Evolutionary conservation across 345 rosid genomes (phyloP).

Genomic region (Balakata baccata): DNA sequence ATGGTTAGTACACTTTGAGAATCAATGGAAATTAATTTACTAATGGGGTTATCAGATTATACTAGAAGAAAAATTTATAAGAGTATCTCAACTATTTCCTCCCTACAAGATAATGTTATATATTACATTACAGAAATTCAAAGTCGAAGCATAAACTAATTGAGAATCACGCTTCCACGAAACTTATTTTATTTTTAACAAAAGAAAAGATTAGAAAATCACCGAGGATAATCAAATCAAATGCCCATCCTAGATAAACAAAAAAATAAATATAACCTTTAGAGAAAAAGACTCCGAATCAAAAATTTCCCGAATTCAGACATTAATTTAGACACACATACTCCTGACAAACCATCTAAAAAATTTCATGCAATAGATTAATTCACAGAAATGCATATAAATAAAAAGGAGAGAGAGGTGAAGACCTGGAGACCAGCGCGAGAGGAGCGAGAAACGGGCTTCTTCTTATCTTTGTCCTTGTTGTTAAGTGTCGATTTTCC

Average conservation of each 20-base stretch:
- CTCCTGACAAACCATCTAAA: neutral
- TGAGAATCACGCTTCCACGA: too few relatives aligned
- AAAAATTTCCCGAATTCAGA: neutral
- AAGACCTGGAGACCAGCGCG: conserved; percentile 37
- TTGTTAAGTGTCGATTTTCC: conserved; percentile 19
- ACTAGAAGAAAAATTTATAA: too few relatives aligned
- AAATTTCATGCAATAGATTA: neutral
- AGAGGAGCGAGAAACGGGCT: conserved; percentile 34
- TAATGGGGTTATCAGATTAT: too few relatives aligned
- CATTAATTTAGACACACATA: neutral
- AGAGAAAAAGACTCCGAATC: too few relatives aligned
- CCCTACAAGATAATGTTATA: too few relatives aligned
- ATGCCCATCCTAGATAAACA: neutral
- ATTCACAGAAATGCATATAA: neutral
- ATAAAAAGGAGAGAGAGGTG: neutral
- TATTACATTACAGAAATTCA: too few relatives aligned
- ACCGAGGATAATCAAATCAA: neutral
- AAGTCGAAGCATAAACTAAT: too few relatives aligned
- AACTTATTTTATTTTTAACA: too few relatives aligned
- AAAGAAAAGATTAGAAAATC: too few relatives aligned
- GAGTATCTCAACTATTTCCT: too few relatives aligned
- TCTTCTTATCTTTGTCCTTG: conserved; percentile 36
- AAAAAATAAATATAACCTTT: neutral
- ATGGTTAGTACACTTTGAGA: too few relatives aligned
- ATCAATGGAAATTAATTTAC: too few relatives aligned